phyloP scores from a whole-genome alignment of 768 basidiomycete species.

The Multifurca ochricompacta region DNA sequence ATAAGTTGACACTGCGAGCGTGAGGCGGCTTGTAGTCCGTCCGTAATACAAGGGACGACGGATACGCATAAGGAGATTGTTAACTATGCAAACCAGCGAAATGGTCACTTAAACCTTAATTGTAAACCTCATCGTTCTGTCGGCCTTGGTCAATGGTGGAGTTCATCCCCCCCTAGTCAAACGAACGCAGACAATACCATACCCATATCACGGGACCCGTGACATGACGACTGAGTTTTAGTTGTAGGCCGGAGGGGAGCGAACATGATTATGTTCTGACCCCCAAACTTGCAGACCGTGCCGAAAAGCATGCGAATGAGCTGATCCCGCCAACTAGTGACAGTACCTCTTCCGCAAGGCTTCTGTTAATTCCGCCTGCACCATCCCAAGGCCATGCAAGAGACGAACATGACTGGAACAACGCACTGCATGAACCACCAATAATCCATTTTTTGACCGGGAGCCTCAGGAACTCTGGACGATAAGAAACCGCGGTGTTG shows the following conservation, averaged over 20 bases:
- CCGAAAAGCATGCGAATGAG: neutral
- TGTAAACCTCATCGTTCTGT: neutral
- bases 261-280: too few relatives aligned
- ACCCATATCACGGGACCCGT: neutral
- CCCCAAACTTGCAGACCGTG: too few relatives aligned
- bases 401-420: neutral
- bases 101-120: neutral
- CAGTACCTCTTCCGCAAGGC: neutral
- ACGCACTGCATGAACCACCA: neutral
- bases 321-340: neutral
- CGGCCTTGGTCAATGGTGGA: neutral
- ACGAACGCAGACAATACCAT: neutral
- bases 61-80: neutral
- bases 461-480: neutral
- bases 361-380: neutral
- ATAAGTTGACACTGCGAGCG: too few relatives aligned
- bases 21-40: too few relatives aligned
- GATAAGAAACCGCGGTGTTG: neutral
- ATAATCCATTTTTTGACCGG: neutral
- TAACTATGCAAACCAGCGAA: neutral
- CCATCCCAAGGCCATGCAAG: neutral
- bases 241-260: too few relatives aligned
- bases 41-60: too few relatives aligned
- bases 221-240: neutral
- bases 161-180: neutral